phyloP scores from a whole-genome alignment of 805 yeast genomes.

The Ascoidea rubescens region DNA sequence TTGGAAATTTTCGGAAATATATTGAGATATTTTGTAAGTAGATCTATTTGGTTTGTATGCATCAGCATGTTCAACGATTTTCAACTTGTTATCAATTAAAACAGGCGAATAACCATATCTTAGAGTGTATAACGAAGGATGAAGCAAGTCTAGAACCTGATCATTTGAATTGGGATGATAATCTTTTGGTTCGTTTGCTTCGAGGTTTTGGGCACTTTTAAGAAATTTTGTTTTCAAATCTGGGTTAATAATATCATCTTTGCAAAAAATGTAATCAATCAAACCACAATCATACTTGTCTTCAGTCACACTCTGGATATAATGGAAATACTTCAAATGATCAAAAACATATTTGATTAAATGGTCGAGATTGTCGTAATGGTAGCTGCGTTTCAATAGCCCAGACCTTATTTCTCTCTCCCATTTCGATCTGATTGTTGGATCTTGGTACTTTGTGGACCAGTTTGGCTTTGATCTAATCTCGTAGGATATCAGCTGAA shows the following conservation, averaged over 20 bases:
- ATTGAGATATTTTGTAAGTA: background rate
- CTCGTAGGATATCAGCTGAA: slow-evolving; percentile 7
- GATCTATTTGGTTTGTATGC: slow-evolving; percentile 7
- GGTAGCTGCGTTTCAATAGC: too few species aligned
- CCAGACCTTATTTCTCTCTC: slow-evolving; percentile 10
- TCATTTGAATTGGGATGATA: slow-evolving; percentile 25
- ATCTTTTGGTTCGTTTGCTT: slow-evolving; percentile 10
- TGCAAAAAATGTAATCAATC: slow-evolving; percentile 14
- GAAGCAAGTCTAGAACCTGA: slow-evolving; percentile 25
- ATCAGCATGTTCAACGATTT: background rate
- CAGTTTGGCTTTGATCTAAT: slow-evolving; percentile 19
- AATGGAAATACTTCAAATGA: slow-evolving; percentile 21
- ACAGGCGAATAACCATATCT: slow-evolving; percentile 19
- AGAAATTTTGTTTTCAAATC: slow-evolving; percentile 8
- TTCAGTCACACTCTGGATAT: slow-evolving; percentile 6
- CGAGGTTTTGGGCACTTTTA: background rate
- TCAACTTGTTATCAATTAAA: background rate
- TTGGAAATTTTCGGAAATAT: slow-evolving; percentile 18
- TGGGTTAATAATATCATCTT: slow-evolving; percentile 13
- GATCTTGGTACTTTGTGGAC: slow-evolving; percentile 16
- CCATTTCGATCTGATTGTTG: slow-evolving; percentile 18
- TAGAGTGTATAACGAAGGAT: slow-evolving; percentile 27
- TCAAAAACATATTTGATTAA: slow-evolving; percentile 16
- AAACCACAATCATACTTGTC: slow-evolving; percentile 11
- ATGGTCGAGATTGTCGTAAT: slow-evolving; percentile 8